Base-by-base conservation (phyloP, 192 early-diverging fungal genomes). In the Fimicolochytrium jonesii region DNA sequence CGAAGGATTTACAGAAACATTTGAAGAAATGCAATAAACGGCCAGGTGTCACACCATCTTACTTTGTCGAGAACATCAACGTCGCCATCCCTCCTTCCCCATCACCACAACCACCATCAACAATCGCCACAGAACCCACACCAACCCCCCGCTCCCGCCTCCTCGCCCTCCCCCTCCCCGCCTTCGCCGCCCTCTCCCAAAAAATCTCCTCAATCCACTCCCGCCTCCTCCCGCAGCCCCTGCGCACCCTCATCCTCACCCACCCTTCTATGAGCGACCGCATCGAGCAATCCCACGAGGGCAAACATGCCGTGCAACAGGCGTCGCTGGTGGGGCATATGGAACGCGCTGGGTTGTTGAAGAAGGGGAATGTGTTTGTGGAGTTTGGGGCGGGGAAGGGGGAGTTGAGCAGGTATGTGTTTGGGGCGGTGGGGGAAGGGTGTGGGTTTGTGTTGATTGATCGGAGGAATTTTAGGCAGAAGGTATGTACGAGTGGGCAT, bases 281-380 rank as follows among this genome's bases (percentile, higher is more conserved):
- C 18, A 51, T 52, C 41, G 54, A 36, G 15, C 54, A 48, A 65
- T 44, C 56, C 15, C 42, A 57, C 9, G 28, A 52, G 26, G 73
- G 71, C n/a, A 87, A 84, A 42, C 83, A 87, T 50, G 67, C 64
- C 15, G 17, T 68, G 30, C 86, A 87, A 63, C 86, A 91, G 60
- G 78, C 89, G n/a, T 95, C 93, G 15, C 68, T 95, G 9, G 25
- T 94, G 3, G 91, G 89, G 10, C 88, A 94, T 51, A 76, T 95
- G 75, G 73, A 80, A 22, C 60, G 71, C 20, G 59, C 72, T 6
- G 75, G 77, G 2, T 76, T 90, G 71, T 67, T 92, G 51, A 50
- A 68, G 4, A 66, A 72, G 13, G 64, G 69, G 0, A 69, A 80
- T 23, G 81, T 79, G 10, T 92, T 84, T 69, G 65, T 89, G 20